phyloP scores from a whole-genome alignment of 2,329 filamentous ascomycete species.

The Botrytis galanthina region DNA sequence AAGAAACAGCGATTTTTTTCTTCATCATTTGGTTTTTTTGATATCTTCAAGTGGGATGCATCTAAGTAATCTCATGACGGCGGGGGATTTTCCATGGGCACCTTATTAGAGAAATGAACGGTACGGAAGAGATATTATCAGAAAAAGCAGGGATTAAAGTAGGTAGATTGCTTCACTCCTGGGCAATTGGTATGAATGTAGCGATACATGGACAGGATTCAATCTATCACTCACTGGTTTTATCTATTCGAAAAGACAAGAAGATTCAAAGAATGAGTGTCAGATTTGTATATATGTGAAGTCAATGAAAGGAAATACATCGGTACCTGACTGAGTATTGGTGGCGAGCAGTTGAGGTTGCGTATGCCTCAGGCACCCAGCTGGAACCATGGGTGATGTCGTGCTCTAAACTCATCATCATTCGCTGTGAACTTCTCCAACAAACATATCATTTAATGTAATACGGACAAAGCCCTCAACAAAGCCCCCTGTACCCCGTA shows the following conservation, averaged over 20 bases:
- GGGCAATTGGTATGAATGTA: not conserved
- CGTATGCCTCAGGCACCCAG: not conserved
- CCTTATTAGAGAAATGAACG: not conserved
- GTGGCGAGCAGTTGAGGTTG: not conserved
- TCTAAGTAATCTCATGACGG: constrained; percentile 3
- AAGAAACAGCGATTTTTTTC: not conserved
- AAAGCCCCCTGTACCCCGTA: constrained; percentile 2
- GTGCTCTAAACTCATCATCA: constrained; percentile 10
- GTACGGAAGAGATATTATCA: not conserved
- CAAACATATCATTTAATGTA: not conserved
- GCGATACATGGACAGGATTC: not conserved
- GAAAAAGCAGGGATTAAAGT: not conserved
- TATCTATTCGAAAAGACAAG: not conserved
- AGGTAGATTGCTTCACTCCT: not conserved
- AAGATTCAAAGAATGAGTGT: not conserved
- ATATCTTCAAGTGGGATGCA: not conserved
- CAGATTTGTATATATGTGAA: not conserved
- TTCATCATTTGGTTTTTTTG: not conserved
- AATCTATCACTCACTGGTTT: not conserved
- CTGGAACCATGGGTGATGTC: not conserved
- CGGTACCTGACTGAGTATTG: not conserved
- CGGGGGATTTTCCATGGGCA: not conserved
- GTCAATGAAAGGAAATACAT: not conserved
- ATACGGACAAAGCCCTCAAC: constrained; percentile 3
- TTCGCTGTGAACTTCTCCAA: constrained; percentile 1